phyloP scores from a whole-genome alignment of 1,284 basidiomycete genomes.

The Cutaneotrichosporon dermatis region DNA sequence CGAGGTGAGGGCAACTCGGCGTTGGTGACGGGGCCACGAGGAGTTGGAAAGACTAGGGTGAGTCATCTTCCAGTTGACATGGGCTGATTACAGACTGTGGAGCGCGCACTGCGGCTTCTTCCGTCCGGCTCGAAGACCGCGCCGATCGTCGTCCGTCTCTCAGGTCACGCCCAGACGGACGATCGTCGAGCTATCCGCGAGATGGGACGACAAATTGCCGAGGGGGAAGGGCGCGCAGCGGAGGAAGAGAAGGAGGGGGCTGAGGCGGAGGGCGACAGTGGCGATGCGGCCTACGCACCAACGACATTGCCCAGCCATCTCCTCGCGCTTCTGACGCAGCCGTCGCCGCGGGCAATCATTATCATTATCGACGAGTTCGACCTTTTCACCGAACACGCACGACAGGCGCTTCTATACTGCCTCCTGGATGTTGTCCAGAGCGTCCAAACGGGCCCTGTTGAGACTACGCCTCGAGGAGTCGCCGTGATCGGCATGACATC shows the following conservation, averaged over 20 bases:
- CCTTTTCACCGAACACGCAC: constrained; percentile 78
- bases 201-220: constrained; percentile 68
- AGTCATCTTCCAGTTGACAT: constrained; percentile 32
- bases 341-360: constrained; percentile 73
- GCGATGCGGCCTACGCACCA: constrained; percentile 51
- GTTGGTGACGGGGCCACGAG: constrained; percentile 72
- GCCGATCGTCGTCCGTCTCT: constrained; percentile 72
- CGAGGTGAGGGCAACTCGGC: constrained; percentile 88
- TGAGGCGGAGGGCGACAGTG: constrained; percentile 33
- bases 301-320: constrained; percentile 62
- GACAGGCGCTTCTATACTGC: constrained; percentile 83
- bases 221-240: constrained; percentile 46
- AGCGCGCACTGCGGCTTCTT: constrained; percentile 35
- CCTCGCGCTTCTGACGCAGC: constrained; percentile 68
- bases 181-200: constrained; percentile 89
- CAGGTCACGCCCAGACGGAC: constrained; percentile 76
- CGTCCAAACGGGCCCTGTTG: constrained; percentile 45
- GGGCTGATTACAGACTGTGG: constrained; percentile 30
- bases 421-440: constrained; percentile 57
- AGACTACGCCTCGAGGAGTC: constrained; percentile 56
- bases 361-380: constrained; percentile 87
- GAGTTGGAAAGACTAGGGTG: constrained; percentile 77
- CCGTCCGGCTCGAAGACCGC: constrained; percentile 42
- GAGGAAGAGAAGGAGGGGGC: constrained; percentile 46
- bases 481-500: constrained; percentile 77